Evolutionary conservation across 2,329 filamentous ascomycete genomes (phyloP).

Genomic region (Scolecobasidium constrictum): DNA sequence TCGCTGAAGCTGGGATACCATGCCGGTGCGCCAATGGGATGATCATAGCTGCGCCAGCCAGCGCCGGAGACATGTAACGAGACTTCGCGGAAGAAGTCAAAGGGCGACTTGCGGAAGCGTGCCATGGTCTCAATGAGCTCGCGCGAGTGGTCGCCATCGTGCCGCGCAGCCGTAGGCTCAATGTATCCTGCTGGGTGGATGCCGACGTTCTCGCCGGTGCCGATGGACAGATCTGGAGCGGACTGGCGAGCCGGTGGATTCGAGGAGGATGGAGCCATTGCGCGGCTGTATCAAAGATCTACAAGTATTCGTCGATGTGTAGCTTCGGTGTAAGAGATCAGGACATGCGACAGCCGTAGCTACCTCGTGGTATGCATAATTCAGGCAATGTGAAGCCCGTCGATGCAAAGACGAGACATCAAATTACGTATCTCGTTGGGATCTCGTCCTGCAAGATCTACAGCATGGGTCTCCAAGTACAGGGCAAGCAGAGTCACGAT

Average conservation of each 20-base stretch:
- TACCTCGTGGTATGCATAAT: background rate
- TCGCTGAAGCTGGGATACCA: conserved; percentile 91
- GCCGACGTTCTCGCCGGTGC: conserved; percentile 31
- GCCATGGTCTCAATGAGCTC: conserved; percentile 73
- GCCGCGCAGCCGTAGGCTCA: conserved; percentile 11
- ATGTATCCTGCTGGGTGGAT: conserved; percentile 34
- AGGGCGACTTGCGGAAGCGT: conserved; percentile 64
- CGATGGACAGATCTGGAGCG: conserved; percentile 35
- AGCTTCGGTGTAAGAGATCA: background rate
- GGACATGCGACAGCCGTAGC: background rate
- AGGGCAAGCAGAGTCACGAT: background rate
- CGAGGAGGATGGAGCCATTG: background rate
- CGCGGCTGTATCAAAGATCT: background rate
- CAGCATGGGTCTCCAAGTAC: background rate
- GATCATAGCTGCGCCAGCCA: conserved; percentile 91
- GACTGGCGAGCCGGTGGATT: conserved; percentile 1
- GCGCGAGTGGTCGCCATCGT: conserved; percentile 39
- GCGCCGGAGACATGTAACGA: conserved; percentile 85
- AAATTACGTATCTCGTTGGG: conserved; percentile 1
- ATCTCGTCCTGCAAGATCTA: background rate
- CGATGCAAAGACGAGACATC: too few species aligned
- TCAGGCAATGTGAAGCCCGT: background rate
- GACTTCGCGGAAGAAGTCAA: conserved; percentile 84
- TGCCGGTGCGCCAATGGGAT: conserved; percentile 80
- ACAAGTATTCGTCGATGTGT: too few species aligned